Evolutionary conservation across 2,329 filamentous ascomycete species (phyloP).

Genomic region (Onygenales sp.): DNA sequence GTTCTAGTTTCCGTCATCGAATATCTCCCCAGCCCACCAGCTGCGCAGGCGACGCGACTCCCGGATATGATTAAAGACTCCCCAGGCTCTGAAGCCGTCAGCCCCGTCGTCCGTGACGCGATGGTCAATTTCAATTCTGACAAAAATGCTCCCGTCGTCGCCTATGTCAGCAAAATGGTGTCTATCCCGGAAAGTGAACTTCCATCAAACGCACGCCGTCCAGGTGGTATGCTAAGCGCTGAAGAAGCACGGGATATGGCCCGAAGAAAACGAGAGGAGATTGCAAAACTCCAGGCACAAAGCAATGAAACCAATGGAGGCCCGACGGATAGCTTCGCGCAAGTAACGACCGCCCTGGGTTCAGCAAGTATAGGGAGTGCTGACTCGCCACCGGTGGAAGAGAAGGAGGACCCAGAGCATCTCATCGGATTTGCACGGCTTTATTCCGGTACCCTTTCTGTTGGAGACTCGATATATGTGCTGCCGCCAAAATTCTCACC

Average conservation of each 20-base stretch:
- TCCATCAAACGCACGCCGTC: constrained; percentile 67
- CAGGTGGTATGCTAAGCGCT: constrained; percentile 62
- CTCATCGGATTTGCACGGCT: constrained; percentile 90
- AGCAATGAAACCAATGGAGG: constrained; percentile 23
- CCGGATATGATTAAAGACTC: constrained; percentile 70
- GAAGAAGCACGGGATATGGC: constrained; percentile 87
- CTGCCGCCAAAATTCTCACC: constrained; percentile 89
- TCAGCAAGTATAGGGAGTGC: constrained; percentile 48
- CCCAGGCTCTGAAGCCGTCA: constrained; percentile 64
- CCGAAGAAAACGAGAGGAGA: constrained; percentile 78
- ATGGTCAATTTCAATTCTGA: constrained; percentile 70
- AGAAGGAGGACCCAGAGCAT: constrained; percentile 67
- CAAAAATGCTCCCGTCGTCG: constrained; percentile 68
- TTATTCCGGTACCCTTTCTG: constrained; percentile 80
- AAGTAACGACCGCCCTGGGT: constrained; percentile 52
- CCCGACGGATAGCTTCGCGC: constrained; percentile 41
- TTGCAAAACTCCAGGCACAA: constrained; percentile 66
- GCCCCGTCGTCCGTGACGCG: constrained; percentile 60
- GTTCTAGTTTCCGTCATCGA: constrained; percentile 90
- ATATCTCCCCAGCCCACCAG: constrained; percentile 73
- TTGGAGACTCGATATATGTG: constrained; percentile 86
- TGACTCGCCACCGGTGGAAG: constrained; percentile 40
- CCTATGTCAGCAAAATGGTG: constrained; percentile 98
- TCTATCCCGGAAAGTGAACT: constrained; percentile 88
- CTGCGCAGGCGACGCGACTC: constrained; percentile 70